Percentiles rank a stretch among this genome's conserved stretches.
Evolutionary conservation across 208 protist genomes (phyloP).

Genomic region (Trichomonas vaginalis): DNA sequence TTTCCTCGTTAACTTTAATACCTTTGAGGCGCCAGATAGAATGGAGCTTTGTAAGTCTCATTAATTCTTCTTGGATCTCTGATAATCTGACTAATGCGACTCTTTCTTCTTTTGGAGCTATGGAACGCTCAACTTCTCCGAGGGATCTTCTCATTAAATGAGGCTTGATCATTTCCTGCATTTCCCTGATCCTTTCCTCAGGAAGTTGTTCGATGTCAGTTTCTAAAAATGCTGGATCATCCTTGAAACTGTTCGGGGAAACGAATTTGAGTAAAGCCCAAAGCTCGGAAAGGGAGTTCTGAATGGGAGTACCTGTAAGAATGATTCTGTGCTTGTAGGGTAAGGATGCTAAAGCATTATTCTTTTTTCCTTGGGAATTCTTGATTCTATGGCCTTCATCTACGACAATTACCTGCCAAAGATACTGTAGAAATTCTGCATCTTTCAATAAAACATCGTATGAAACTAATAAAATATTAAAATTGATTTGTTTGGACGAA

Average conservation of each 20-base stretch:
- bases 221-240: constrained; percentile 29
- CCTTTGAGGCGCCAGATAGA: neutral
- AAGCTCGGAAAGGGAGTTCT: constrained; percentile 92
- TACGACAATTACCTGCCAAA: constrained; percentile 51
- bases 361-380: constrained; percentile 47
- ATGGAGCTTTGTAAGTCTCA: neutral
- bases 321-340: constrained; percentile 52
- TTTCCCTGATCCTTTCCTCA: neutral
- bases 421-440: constrained; percentile 17
- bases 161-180: neutral
- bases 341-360: constrained; percentile 25
- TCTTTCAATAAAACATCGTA: neutral
- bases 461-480: neutral
- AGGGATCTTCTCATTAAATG: neutral
- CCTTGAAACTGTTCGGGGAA: constrained; percentile 56
- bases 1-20: neutral
- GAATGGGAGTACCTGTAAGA: constrained; percentile 81
- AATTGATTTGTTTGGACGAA: neutral
- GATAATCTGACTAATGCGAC: constrained; percentile 29
- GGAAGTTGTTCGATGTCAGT: neutral
- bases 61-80: constrained; percentile 14
- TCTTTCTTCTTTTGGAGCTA: constrained; percentile 32
- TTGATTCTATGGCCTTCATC: constrained; percentile 52
- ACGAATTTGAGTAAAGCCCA: constrained; percentile 92
- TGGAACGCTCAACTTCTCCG: constrained; percentile 15